Evolutionary conservation across 257 asterid species (phyloP), one percentile per base, ranked within the genome.

Genomic region (Hygrophila difformis): DNA sequence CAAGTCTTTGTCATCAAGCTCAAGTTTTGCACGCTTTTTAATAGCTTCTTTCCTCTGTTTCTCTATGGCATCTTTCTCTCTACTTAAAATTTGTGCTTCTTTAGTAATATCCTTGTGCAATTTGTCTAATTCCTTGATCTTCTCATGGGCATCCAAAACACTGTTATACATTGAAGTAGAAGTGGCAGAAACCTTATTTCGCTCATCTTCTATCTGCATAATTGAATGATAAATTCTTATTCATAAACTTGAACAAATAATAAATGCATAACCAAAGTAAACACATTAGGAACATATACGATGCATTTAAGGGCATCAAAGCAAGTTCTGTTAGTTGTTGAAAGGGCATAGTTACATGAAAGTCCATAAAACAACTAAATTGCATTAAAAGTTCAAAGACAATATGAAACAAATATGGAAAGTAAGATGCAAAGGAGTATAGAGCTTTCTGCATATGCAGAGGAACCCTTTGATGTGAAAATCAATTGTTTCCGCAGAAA

Each of bases 1-100:
- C 66, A 82, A 72, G 53, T 89, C 98, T 53, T 80, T 82, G 65
- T 73, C 77, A 68, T 85, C 98, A 66, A 82, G 94, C 63, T 89
- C 96, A 52, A 89, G 81, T 61, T 85, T 77, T 28, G 98, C 91
- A 53, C 91, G 94, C 65, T 75, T 82, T 68, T 75, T 76, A 29
- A 89, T 77, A 52, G 93, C 96, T 62, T 74, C 96, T 26, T 75
- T 77, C 55, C 74, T 74, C 57, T 82, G 94, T 69, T 89, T 89
- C 72, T 82, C 96, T 35, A 77, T 63, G 43, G 84, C 78, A 58
- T 82, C 98, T 68, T 79, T 89, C 68, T 89, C 96, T 62, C 81
- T 82, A 67, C 59, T 75, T 54, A 82, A 67, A 61, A 73, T 85
- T 71, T 85, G 94, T 61, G 63, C 65, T 72, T 79, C 98, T 72